Conservation (phyloP, 2,329 filamentous ascomycete genomes). For the Curvularia verruculosa region DNA sequence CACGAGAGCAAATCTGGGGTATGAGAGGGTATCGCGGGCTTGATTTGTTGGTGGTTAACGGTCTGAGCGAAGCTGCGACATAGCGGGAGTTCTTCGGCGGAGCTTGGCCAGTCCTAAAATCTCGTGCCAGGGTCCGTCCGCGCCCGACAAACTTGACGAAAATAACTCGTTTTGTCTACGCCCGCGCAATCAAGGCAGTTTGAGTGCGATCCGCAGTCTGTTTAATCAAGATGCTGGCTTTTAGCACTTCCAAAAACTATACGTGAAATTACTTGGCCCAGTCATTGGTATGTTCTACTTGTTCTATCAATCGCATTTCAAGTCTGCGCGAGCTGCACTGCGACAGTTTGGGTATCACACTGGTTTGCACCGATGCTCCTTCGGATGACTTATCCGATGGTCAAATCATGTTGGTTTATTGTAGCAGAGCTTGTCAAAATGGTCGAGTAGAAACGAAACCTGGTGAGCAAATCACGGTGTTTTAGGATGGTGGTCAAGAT, state of each 20-base stretch:
- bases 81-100: conserved; percentile 28
- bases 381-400: neutral
- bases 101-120: conserved; percentile 29
- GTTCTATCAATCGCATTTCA: neutral
- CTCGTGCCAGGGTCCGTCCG: conserved; percentile 18
- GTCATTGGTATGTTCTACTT: neutral
- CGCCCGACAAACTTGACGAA: conserved; percentile 25
- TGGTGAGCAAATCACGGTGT: neutral
- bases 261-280: neutral
- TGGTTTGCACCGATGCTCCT: neutral
- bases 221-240: neutral
- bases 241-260: neutral
- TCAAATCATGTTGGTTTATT: neutral
- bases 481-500: neutral
- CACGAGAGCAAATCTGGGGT: conserved; percentile 34
- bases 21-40: conserved; percentile 20
- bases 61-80: conserved; percentile 32
- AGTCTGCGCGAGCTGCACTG: neutral
- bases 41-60: conserved; percentile 27
- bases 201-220: neutral
- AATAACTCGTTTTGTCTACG: conserved; percentile 18
- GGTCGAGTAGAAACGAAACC: neutral
- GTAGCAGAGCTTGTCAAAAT: neutral
- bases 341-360: neutral
- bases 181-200: neutral